Evolutionary conservation across 148 eudicot genomes (phyloP).

Genomic region (Chenopodium formosanum): DNA sequence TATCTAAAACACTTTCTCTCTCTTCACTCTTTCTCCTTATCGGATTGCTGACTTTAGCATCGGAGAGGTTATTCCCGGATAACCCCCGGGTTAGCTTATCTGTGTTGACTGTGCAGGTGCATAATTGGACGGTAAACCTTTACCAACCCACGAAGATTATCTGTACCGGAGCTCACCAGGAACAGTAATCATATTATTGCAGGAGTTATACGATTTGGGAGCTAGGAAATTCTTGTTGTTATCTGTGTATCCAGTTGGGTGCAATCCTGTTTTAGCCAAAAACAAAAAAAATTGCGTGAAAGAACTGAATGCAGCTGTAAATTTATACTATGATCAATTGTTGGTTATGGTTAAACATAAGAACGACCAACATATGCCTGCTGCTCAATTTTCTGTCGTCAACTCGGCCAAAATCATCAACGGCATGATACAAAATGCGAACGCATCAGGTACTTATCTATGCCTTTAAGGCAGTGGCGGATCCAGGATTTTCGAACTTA

Average conservation of each 20-base stretch:
- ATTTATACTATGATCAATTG: slow-evolving; percentile 21
- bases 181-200: not conserved
- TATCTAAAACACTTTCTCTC: too few relatives aligned
- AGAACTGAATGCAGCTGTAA: slow-evolving; percentile 1
- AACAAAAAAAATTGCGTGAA: slow-evolving; percentile 6
- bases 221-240: slow-evolving; percentile 33
- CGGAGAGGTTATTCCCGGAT: too few relatives aligned
- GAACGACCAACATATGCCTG: slow-evolving; percentile 22
- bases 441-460: slow-evolving; percentile 11
- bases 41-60: too few relatives aligned
- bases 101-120: too few relatives aligned
- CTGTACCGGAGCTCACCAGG: too few relatives aligned
- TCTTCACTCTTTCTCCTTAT: too few relatives aligned
- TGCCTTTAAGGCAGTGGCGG: too few relatives aligned
- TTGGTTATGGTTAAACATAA: slow-evolving; percentile 10
- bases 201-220: slow-evolving; percentile 31
- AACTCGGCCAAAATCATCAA: slow-evolving; percentile 30
- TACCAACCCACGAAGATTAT: too few relatives aligned
- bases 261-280: slow-evolving; percentile 24
- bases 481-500: too few relatives aligned
- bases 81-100: too few relatives aligned
- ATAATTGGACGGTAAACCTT: too few relatives aligned
- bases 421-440: slow-evolving; percentile 18
- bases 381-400: slow-evolving; percentile 24
- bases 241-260: slow-evolving; percentile 35